phyloP scores from a whole-genome alignment of 129 eudicot species.

The Centaurea solstitialis region DNA sequence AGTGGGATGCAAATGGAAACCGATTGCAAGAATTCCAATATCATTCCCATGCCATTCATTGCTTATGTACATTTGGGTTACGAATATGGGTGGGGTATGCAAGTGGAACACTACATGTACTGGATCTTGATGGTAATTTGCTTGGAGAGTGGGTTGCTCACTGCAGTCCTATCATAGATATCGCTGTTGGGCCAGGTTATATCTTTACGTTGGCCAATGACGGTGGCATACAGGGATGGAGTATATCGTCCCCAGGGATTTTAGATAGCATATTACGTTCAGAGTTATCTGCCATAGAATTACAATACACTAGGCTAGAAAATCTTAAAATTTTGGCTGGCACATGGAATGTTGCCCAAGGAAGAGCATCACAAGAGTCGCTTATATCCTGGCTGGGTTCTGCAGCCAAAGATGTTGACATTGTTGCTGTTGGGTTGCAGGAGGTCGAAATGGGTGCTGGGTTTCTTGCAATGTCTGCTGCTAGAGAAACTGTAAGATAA shows the following conservation, averaged over 20 bases:
- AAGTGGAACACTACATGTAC: conserved; percentile 69
- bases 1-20: conserved; percentile 93
- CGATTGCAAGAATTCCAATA: conserved; percentile 68
- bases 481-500: conserved; percentile 79
- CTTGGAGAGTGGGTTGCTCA: conserved; percentile 95
- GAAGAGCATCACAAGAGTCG: conserved; percentile 81
- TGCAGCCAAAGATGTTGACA: conserved; percentile 71
- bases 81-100: conserved; percentile 89
- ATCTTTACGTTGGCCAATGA: conserved; percentile 81
- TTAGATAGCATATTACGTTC: conserved; percentile 59
- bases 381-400: conserved; percentile 92
- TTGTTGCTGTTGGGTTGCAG: conserved; percentile 92
- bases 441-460: conserved; percentile 99
- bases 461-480: conserved; percentile 97
- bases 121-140: conserved; percentile 77
- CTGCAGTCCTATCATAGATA: conserved; percentile 65
- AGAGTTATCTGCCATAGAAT: conserved; percentile 71
- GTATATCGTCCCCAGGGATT: conserved; percentile 74
- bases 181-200: conserved; percentile 75
- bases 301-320: conserved; percentile 72
- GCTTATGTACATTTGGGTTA: conserved; percentile 72
- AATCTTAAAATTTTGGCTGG: conserved; percentile 76
- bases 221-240: conserved; percentile 98
- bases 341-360: conserved; percentile 98
- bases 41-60: conserved; percentile 52